These are phyloP conservation scores for Oxytropis ochrocephala DNA, from an alignment of 306 rosid genomes.

Conservation along the genomic window DNA sequence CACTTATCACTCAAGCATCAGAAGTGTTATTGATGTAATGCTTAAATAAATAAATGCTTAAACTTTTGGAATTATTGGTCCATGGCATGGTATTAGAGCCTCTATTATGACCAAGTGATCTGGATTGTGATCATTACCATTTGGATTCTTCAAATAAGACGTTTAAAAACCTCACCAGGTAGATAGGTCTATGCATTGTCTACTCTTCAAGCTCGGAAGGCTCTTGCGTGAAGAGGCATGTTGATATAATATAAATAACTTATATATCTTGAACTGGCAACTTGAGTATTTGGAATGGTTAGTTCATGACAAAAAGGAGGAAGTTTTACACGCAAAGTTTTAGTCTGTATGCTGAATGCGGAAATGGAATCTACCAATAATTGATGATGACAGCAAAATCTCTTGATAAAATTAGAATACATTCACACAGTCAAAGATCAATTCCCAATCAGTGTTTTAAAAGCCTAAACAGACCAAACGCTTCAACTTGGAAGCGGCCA, in stretches of 20 bases:
- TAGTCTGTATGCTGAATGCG: not conserved
- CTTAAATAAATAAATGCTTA: not conserved
- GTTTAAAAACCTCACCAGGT: not conserved
- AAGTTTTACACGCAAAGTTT: constrained; percentile 6
- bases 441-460: not conserved
- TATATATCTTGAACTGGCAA: not conserved
- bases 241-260: not conserved
- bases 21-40: not conserved
- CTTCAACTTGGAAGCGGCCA: no score
- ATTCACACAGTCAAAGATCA: not conserved
- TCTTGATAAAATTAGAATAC: not conserved
- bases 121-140: not conserved
- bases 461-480: no score
- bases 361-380: not conserved
- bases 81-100: not conserved
- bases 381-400: not conserved
- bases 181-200: not conserved
- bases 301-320: not conserved
- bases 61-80: not conserved
- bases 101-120: not conserved
- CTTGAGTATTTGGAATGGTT: not conserved
- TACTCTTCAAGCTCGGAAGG: not conserved
- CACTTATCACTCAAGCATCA: constrained; percentile 7
- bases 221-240: not conserved
- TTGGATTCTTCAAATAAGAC: not conserved